Evolutionary conservation across 768 basidiomycete genomes (phyloP), one percentile per base, ranked within the genome.

Genomic region (Trametes elegans): DNA sequence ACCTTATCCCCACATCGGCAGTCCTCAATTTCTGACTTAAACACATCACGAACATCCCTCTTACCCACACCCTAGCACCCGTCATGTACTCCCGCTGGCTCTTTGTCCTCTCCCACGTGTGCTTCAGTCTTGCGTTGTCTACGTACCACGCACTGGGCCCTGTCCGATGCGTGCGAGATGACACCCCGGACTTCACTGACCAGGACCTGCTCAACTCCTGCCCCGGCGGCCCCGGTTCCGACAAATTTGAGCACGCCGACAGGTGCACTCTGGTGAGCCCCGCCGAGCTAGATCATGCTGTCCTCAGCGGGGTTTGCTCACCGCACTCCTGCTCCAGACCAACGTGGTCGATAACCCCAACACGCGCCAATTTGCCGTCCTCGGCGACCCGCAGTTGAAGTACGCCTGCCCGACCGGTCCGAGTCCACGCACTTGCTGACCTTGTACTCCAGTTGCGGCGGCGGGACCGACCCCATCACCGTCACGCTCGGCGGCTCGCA

Each of bases 311-410:
- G n/a, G n/a, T n/a, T n/a, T 23, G 9, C 35, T 26, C 3, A 50
- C 27, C 1, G 6, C 23, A 10, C 10, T 10, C 5, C 19, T 13
- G 19, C 8, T 5, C 3, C 18, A 57, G 55, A 38, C 43, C 31
- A 57, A 57, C 56, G 46, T 52, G 31, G 39, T 28, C 11, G 36
- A 52, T 39, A 57, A 57, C 45, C 44, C 56, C 1, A 40, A 57
- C 45, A 29, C 29, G 7, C 56, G 56, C 24, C 21, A 38, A 4
- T 57, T 44, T 14, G 50, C 7, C 16, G 50, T 50, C 21, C 56
- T 57, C 44, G 56, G 56, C 24, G 50, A 57, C 49, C 56, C 56
- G 13, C 49, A 52, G 40, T 45, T 57, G 11, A 57, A 57, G 55
- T 56, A 38, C 24, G 54, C 23, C 3, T 4, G 16, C 28, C n/a